Conservation (phyloP, 345 rosid genomes). For the Euphorbia lathyris region DNA sequence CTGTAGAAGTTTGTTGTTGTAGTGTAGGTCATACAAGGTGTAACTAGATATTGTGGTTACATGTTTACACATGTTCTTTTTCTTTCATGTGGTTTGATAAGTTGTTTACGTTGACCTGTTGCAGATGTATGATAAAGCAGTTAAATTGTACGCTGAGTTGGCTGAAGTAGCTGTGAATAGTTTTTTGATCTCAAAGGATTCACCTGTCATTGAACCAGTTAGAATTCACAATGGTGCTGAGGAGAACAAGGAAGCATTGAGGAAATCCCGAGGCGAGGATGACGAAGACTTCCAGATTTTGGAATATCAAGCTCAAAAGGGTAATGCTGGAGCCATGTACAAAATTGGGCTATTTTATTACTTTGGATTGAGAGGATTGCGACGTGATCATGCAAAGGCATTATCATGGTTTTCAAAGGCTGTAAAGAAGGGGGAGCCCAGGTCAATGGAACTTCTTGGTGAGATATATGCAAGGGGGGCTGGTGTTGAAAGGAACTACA, state of each 20-base stretch:
- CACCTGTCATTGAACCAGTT: constrained; percentile 79
- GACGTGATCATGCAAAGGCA: constrained; percentile 88
- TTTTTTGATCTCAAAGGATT: constrained; percentile 86
- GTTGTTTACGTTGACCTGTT: constrained; percentile 1
- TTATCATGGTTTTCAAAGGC: constrained; percentile 86
- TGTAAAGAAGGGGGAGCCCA: constrained; percentile 86
- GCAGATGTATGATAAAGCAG: constrained; percentile 92
- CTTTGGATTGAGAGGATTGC: constrained; percentile 92
- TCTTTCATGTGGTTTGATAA: constrained; percentile 8
- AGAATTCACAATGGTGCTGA: constrained; percentile 94
- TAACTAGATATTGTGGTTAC: neutral
- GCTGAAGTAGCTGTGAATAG: constrained; percentile 92
- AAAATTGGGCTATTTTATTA: constrained; percentile 85
- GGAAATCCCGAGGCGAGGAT: constrained; percentile 92
- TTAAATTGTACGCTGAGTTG: constrained; percentile 71
- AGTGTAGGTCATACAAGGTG: neutral
- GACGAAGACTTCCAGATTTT: constrained; percentile 96
- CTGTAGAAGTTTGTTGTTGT: neutral
- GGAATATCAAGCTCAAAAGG: constrained; percentile 97
- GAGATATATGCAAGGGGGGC: constrained; percentile 98
- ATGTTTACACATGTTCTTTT: neutral
- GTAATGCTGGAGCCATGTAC: constrained; percentile 86
- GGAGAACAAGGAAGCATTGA: constrained; percentile 88
- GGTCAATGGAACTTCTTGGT: constrained; percentile 94
- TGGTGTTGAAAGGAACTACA: constrained; percentile 94